A percentile compares a stretch with the other conserved stretches of the same genome.
Conservation (phyloP, 1,139 yeast genomes). For the Geotrichum histeridarum region DNA sequence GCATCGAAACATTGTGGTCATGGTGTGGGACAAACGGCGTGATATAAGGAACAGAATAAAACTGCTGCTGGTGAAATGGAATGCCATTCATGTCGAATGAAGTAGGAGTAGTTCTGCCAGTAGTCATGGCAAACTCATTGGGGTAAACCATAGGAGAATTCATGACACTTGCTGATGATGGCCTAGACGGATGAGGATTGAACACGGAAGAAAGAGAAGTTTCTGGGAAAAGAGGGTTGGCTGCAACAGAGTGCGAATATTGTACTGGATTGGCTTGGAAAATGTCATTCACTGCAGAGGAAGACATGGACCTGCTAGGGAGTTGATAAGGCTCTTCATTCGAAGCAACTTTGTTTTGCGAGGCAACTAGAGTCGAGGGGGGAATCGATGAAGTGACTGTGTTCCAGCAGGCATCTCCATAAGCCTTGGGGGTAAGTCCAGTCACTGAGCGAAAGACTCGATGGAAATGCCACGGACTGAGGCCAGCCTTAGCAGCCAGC, state of each 20-base stretch:
- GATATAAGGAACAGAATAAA: background rate
- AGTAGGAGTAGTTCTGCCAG: background rate
- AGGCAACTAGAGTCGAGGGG: constrained; percentile 1
- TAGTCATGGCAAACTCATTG: background rate
- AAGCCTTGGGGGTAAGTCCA: constrained; percentile 80
- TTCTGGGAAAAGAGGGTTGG: background rate
- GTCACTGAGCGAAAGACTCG: constrained; percentile 81
- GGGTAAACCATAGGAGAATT: background rate
- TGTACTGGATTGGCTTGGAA: background rate
- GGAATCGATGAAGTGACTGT: constrained; percentile 41
- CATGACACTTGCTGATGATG: background rate
- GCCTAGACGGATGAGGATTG: background rate
- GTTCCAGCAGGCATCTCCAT: constrained; percentile 84
- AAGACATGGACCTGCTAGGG: constrained; percentile 3
- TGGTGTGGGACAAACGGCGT: background rate
- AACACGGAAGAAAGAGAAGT: background rate
- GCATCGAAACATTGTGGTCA: background rate
- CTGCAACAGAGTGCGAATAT: background rate
- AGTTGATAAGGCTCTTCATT: background rate
- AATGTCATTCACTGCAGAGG: constrained; percentile 7
- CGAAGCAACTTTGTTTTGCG: background rate
- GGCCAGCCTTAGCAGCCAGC: constrained; percentile 74
- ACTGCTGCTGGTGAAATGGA: background rate
- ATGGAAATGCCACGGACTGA: constrained; percentile 93
- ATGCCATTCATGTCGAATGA: background rate